A percentile compares a stretch with the other conserved stretches of the same genome.
These are phyloP conservation scores for Diaporthe velutina DNA, from an alignment of 2,329 filamentous ascomycete species.

Conservation along the genomic window DNA sequence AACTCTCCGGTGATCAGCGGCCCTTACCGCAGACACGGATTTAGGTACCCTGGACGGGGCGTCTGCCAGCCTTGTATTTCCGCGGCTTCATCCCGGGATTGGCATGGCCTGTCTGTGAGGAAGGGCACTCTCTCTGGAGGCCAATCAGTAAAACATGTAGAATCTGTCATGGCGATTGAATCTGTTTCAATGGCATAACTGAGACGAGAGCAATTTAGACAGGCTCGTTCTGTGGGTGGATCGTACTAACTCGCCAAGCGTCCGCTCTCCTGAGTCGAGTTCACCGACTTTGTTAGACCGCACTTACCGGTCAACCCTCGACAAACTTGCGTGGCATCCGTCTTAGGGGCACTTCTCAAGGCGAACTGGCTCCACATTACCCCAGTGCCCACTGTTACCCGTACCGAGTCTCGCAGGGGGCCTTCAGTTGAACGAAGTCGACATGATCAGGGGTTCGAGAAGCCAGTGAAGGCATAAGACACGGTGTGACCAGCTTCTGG, in stretches of 20 bases:
- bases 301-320: too few species aligned
- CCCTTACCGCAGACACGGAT: background rate
- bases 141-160: background rate
- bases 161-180: too few species aligned
- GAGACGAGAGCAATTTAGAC: background rate
- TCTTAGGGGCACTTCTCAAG: background rate
- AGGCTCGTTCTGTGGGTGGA: background rate
- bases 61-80: background rate
- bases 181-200: background rate
- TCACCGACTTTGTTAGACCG: background rate
- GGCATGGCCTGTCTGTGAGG: too few species aligned
- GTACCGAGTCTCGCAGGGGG: background rate
- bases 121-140: too few species aligned
- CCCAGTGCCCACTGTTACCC: conserved; percentile 6
- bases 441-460: background rate
- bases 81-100: background rate
- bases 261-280: background rate
- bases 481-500: background rate
- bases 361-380: background rate
- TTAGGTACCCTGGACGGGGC: background rate
- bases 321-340: background rate
- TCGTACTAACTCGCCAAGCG: too few species aligned
- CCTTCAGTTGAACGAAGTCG: background rate
- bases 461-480: background rate
- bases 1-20: background rate